A percentile compares a stretch with the other conserved stretches of the same genome.
These are phyloP conservation scores for Rhytidhysteron rufulum DNA, from an alignment of 2,329 filamentous ascomycete genomes.

Conservation along the genomic window DNA sequence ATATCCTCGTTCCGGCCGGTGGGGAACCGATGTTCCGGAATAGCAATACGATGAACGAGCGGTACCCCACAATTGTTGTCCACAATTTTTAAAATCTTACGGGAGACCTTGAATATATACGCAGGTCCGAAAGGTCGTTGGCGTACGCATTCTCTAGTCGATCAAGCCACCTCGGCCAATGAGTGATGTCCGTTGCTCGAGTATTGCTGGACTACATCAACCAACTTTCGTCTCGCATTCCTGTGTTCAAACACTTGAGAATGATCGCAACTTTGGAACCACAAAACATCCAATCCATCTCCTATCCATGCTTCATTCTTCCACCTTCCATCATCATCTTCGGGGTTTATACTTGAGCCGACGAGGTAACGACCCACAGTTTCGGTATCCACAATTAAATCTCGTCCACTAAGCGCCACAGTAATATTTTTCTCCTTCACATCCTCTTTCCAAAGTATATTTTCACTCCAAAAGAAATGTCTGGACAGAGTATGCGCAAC, in stretches of 20 bases:
- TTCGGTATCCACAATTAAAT: conserved; percentile 62
- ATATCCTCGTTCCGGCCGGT: no score
- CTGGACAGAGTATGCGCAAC: conserved; percentile 62
- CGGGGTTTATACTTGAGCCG: conserved; percentile 20
- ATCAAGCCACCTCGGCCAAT: background rate
- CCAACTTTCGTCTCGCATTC: background rate
- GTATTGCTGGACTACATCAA: conserved; percentile 1
- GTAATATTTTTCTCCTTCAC: conserved; percentile 49
- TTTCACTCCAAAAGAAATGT: conserved; percentile 70
- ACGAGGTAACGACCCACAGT: conserved; percentile 57
- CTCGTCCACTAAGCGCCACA: conserved; percentile 56
- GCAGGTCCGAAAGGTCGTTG: no score
- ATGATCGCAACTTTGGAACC: conserved; percentile 61
- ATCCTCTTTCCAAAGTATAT: conserved; percentile 67
- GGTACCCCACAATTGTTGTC: no score
- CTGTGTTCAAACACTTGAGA: conserved; percentile 44
- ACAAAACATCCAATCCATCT: conserved; percentile 54
- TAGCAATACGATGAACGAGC: no score
- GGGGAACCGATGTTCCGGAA: no score
- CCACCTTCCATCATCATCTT: conserved; percentile 16
- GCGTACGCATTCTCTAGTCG: no score
- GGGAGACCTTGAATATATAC: no score
- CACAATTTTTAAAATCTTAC: no score
- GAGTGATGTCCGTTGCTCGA: background rate
- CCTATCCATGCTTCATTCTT: conserved; percentile 34